Evolutionary conservation across 2,329 filamentous ascomycete species (phyloP).

Genomic region (Bipolaris bicolor): DNA sequence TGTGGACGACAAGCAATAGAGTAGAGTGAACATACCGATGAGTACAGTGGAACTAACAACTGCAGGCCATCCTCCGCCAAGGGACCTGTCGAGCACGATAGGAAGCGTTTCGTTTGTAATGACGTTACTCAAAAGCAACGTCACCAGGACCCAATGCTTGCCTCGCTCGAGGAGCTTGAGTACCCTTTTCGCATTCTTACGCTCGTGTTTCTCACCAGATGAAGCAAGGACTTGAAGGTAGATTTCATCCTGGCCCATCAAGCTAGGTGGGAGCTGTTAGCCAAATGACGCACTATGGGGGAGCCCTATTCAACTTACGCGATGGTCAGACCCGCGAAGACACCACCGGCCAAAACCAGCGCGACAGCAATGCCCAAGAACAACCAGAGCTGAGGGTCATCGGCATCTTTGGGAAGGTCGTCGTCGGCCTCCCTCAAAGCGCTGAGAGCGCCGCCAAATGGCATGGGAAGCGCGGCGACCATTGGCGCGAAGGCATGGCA

Average conservation of each 20-base stretch:
- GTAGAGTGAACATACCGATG: constrained; percentile 69
- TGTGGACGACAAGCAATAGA: background rate
- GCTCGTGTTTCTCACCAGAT: constrained; percentile 83
- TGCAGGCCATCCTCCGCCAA: constrained; percentile 93
- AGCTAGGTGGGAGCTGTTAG: constrained; percentile 45
- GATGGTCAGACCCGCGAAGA: constrained; percentile 93
- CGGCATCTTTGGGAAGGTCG: constrained; percentile 44
- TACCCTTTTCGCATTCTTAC: constrained; percentile 82
- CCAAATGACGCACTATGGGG: constrained; percentile 7
- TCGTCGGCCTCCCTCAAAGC: constrained; percentile 30
- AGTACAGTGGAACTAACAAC: constrained; percentile 91
- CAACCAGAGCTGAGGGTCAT: constrained; percentile 75
- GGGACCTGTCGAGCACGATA: constrained; percentile 90
- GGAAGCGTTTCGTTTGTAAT: constrained; percentile 94
- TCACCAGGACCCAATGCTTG: constrained; percentile 98
- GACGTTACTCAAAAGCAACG: constrained; percentile 90
- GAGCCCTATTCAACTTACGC: constrained; percentile 61
- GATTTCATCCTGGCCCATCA: constrained; percentile 86
- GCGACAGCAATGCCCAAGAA: constrained; percentile 79
- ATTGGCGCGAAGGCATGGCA: constrained; percentile 43
- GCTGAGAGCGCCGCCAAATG: constrained; percentile 29
- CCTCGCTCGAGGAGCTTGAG: constrained; percentile 80
- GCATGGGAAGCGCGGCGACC: constrained; percentile 43
- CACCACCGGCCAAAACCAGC: constrained; percentile 85
- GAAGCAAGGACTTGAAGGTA: constrained; percentile 93